Percentiles rank a stretch among this genome's conserved stretches.
These are phyloP conservation scores for Pyrus bretschneideri DNA, from an alignment of 306 rosid genomes.

Conservation along the genomic window DNA sequence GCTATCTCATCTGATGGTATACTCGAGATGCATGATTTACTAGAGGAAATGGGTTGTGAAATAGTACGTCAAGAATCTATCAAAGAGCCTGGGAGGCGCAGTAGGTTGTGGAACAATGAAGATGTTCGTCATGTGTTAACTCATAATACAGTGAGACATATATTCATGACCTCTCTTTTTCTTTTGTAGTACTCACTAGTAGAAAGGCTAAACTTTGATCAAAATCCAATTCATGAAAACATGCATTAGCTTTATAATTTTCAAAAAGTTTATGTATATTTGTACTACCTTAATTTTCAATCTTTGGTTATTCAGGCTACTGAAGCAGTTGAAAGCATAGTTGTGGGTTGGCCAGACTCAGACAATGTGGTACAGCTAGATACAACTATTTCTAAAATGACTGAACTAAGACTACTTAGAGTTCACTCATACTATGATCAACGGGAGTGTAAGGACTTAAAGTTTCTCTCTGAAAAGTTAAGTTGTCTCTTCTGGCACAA, in stretches of 20 bases:
- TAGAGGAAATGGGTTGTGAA: slow-evolving; percentile 31
- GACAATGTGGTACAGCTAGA: background rate
- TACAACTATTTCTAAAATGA: slow-evolving; percentile 17
- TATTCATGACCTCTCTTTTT: background rate
- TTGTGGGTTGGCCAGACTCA: background rate
- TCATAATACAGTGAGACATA: background rate
- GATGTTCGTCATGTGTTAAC: slow-evolving; percentile 16
- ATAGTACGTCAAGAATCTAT: slow-evolving; percentile 16
- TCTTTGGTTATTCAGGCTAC: background rate
- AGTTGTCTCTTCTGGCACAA: slow-evolving; percentile 13
- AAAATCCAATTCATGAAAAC: too few species aligned
- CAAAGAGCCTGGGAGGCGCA: background rate
- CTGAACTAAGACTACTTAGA: slow-evolving; percentile 14
- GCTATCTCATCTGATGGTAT: background rate
- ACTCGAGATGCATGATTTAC: slow-evolving; percentile 31
- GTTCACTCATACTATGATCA: background rate
- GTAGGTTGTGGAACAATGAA: slow-evolving; percentile 17
- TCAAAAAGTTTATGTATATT: background rate
- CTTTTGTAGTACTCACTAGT: background rate
- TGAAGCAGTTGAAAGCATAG: slow-evolving; percentile 8
- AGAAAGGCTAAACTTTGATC: background rate
- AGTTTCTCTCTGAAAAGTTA: slow-evolving; percentile 1
- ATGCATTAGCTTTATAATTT: background rate
- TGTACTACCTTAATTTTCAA: background rate
- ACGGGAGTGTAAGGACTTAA: background rate